Evolutionary conservation across 768 basidiomycete genomes (phyloP), one percentile per base, ranked within the genome.

Genomic region (Boletus rubescentipes): DNA sequence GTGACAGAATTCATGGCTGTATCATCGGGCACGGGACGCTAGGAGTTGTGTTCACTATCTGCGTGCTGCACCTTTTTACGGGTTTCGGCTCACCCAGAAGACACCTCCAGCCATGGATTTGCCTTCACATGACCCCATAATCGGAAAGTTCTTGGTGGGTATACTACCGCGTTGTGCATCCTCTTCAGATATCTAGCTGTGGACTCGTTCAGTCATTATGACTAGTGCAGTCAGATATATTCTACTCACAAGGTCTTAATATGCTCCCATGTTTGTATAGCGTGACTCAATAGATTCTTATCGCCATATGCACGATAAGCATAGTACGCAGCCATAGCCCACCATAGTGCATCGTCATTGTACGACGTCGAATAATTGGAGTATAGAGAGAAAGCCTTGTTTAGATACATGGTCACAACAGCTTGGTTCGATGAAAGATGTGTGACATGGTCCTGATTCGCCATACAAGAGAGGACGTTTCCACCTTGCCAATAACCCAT

Each of bases 271-370:
- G 75, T 77, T 11, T 72, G 71, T 34, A 78, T 66, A 1, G 78
- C 79, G 54, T 81, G 74, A 2, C 68, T 66, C 38, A 80, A 58
- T 14, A 80, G 62, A 29, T 68, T 73, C 3, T 62, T 51, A 56
- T 80, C 76, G n/a, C 64, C 66, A 50, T 82, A 82, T 4, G 77
- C 77, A 49, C 77, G 72, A 58, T 78, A 76, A 8, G 73, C 79
- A 47, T 81, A 79, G 38, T 77, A 61, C 1, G 79, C 77, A n/a
- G 79, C 75, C 52, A 73, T 75, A 4, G 78, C 81, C 81, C 81
- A 82, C 80, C 80, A 82, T 54, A 55, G 31, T 16, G 58, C 79
- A 20, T 60, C 58, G 32, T 60, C 59, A 16, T 59, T 52, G 39
- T 55, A n/a, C n/a, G n/a, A n/a, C n/a, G n/a, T n/a, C n/a, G n/a